A percentile compares a stretch with the other conserved stretches of the same genome.
phyloP scores from a whole-genome alignment of 148 eudicot genomes.

The Drosera capensis region DNA sequence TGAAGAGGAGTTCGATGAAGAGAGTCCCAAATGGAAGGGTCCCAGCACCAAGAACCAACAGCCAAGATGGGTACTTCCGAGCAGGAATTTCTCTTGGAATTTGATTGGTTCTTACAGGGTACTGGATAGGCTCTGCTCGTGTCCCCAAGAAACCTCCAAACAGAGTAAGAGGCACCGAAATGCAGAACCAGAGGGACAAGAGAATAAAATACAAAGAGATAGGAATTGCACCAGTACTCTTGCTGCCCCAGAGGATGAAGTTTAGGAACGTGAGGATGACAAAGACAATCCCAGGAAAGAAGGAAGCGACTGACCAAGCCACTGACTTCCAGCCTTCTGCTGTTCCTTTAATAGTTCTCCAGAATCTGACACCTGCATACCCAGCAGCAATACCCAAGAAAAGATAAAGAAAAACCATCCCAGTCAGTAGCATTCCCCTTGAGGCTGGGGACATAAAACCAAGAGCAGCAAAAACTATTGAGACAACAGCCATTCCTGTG shows the following conservation, averaged over 20 bases:
- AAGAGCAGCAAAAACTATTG: slow-evolving; percentile 44
- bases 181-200: slow-evolving; percentile 48
- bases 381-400: slow-evolving; percentile 41
- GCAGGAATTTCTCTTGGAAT: slow-evolving; percentile 50
- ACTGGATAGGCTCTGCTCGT: slow-evolving; percentile 27
- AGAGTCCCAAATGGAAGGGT: slow-evolving; percentile 61
- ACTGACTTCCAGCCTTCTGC: slow-evolving; percentile 56
- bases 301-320: slow-evolving; percentile 44
- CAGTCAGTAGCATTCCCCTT: slow-evolving; percentile 45
- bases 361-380: slow-evolving; percentile 45
- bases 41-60: slow-evolving; percentile 55
- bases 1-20: slow-evolving; percentile 48
- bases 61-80: slow-evolving; percentile 48
- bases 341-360: slow-evolving; percentile 33
- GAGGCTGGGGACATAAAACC: slow-evolving; percentile 70
- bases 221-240: slow-evolving; percentile 52
- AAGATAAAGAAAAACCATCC: slow-evolving; percentile 42
- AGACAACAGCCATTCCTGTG: slow-evolving; percentile 43
- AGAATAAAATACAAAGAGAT: slow-evolving; percentile 37
- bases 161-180: slow-evolving; percentile 54
- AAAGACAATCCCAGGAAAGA: slow-evolving; percentile 51
- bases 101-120: slow-evolving; percentile 46
- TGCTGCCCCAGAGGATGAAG: slow-evolving; percentile 52
- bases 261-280: slow-evolving; percentile 31
- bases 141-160: slow-evolving; percentile 50